phyloP scores from a whole-genome alignment of 225 moss, liverwort and hornwort species.

The Marchantia polymorpha region DNA sequence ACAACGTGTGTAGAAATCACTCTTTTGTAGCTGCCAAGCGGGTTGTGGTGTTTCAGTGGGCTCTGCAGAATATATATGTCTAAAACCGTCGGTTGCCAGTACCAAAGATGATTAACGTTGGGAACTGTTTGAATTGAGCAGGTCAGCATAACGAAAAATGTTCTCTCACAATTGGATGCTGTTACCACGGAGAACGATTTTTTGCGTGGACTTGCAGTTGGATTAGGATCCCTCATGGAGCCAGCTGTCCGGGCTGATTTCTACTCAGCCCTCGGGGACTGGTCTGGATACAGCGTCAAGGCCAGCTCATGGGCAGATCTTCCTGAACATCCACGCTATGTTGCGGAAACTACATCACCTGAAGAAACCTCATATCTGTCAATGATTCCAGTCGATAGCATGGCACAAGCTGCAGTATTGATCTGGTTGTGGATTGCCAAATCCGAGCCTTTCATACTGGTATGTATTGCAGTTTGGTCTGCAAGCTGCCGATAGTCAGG shows the following conservation, averaged over 20 bases:
- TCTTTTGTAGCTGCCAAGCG: no score
- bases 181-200: slow-evolving; percentile 25
- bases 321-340: slow-evolving; percentile 29
- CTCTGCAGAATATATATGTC: no score
- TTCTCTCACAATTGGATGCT: slow-evolving; percentile 28
- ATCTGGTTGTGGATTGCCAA: slow-evolving; percentile 41
- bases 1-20: no score
- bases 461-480: slow-evolving; percentile 5
- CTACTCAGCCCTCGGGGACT: slow-evolving; percentile 15
- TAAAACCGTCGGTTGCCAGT: no score
- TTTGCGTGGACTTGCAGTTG: slow-evolving; percentile 28
- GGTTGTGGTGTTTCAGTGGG: no score
- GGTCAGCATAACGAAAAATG: slow-evolving; percentile 30
- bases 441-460: slow-evolving; percentile 33
- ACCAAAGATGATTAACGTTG: no score
- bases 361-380: not conserved
- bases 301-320: slow-evolving; percentile 25
- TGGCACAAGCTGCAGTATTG: slow-evolving; percentile 32
- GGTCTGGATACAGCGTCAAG: slow-evolving; percentile 26
- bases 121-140: slow-evolving; percentile 5
- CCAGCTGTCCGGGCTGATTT: slow-evolving; percentile 21
- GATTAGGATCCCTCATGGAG: slow-evolving; percentile 37
- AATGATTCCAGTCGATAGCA: slow-evolving; percentile 31
- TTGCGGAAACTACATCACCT: slow-evolving; percentile 1
- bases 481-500: not conserved